These are phyloP conservation scores for Sporothrix protearum DNA, from an alignment of 2,329 filamentous ascomycete species.

Conservation along the genomic window DNA sequence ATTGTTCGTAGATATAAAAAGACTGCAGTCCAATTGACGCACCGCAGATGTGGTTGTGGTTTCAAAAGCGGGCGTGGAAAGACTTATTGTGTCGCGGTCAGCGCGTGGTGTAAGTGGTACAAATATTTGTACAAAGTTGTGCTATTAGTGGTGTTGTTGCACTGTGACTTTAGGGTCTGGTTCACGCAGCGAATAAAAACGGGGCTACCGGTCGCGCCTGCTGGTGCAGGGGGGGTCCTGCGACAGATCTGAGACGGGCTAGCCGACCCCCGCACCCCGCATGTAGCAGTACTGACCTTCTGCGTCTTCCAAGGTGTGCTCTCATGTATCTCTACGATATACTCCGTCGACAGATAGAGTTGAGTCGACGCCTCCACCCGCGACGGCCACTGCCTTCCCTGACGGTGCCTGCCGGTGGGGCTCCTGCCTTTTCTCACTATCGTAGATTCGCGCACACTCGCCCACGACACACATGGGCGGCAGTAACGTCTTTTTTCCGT, in stretches of 20 bases:
- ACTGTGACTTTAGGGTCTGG: not conserved
- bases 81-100: not conserved
- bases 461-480: not conserved
- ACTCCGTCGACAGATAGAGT: slow-evolving; percentile 18
- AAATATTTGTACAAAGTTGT: not conserved
- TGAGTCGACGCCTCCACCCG: slow-evolving; percentile 16
- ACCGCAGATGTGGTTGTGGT: not conserved
- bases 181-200: slow-evolving; percentile 3
- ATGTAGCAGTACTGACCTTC: not conserved
- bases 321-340: not conserved
- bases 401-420: slow-evolving; percentile 16
- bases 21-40: not conserved
- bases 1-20: slow-evolving; percentile 6
- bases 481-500: not conserved
- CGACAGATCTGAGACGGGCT: slow-evolving; percentile 35
- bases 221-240: slow-evolving; percentile 34
- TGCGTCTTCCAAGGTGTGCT: not conserved
- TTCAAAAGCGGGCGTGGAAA: not conserved
- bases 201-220: not conserved
- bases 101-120: not conserved
- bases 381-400: slow-evolving; percentile 8
- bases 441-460: not conserved
- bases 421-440: slow-evolving; percentile 23
- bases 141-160: not conserved
- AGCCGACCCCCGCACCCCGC: slow-evolving; percentile 19